Base-by-base conservation (phyloP, 768 basidiomycete species). In the Amylocystis lapponica region DNA sequence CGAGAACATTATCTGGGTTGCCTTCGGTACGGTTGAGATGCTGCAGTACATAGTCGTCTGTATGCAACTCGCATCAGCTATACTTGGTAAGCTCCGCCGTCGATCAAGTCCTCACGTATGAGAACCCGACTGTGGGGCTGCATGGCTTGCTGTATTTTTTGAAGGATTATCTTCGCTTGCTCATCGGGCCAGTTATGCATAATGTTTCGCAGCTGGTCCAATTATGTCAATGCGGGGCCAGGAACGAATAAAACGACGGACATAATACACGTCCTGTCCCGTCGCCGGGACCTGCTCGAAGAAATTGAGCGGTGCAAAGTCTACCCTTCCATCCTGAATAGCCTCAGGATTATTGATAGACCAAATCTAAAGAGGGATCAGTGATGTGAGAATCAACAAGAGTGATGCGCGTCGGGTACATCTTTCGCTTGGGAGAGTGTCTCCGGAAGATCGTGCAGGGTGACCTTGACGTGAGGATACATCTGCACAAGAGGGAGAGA, bases 141-240 rank as follows among this genome's bases (percentile, higher is more conserved):
- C 64, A 72, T 69, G 1, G 61, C 65, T 21, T 60, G 57, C 16
- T 59, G 57, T 1, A 72, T 54, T 39, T 63, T 59, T 2, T 45
- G 51, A 2, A 74, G 54, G 33, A 74, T 70, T 27, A 54, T 54
- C 19, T 66, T 27, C 46, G 61, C 60, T 31, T 65, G 59, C 2
- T 54, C 54, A 35, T 68, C 59, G 0, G 65, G 62, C 72, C 72
- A 74, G 41, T 72, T 63, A 39, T 71, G 72, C 12, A 70, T 36
- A 40, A 69, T 58, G 20, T 66, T 58, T 14, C 64, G 60, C 39
- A 71, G 25, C 68, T 70, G 39, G 14, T 9, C 14, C 8, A 8
- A 16, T 34, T n/a, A n/a, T n/a, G n/a, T n/a, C n/a, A n/a, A 34
- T 16, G 7, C 8, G 19, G 33, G 14, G 8, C 14, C 9, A 6